Base-by-base conservation (phyloP, 768 basidiomycete species). In the Hebeloma cylindrosporum region DNA sequence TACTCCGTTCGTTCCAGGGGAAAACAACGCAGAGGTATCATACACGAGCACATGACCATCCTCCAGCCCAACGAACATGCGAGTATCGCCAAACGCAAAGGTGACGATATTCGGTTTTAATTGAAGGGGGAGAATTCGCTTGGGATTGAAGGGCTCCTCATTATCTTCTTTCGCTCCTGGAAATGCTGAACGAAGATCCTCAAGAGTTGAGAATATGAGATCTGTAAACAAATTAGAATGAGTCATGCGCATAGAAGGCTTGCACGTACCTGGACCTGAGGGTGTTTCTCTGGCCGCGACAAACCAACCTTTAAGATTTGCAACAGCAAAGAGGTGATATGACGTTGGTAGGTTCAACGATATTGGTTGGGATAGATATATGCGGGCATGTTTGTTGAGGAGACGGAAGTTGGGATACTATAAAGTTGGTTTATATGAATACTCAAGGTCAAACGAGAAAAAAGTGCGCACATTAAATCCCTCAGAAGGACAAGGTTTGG, bases 241-340 rank as follows among this genome's bases (percentile, higher is more conserved):
- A 30, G 37, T 17, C 17, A 14, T 14, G 40, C 40, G 39, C 27
- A 34, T 26, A 40, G 14, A 41, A 21, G 32, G 42, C 14, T 21
- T 16, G 6, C 25, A 50, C 71, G 32, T 44, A 79, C 79, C 60
- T 47, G 60, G 65, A 45, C 67, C 69, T 46, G 63, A 53, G 40
- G 64, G 53, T 40, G 63, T 56, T 37, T 64, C 56, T 32, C 54
- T 71, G 7, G 79, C 74, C 23, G 85, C 84, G 34, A 78, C 83
- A 62, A 89, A 90, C 80, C 82, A 89, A 21, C 79, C 83, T 50
- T 69, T 75, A 9, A 69, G 63, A 57, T 82, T 85, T 2, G 81
- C 72, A 2, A 77, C 69, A 3, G 80, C 74, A 52, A 91, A 78
- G 13, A 85, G 68, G 41, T 64, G 72, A 29, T 75, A 78, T 6